Conservation (phyloP, 257 asterid genomes). For the Jaltomata sinuosa region DNA sequence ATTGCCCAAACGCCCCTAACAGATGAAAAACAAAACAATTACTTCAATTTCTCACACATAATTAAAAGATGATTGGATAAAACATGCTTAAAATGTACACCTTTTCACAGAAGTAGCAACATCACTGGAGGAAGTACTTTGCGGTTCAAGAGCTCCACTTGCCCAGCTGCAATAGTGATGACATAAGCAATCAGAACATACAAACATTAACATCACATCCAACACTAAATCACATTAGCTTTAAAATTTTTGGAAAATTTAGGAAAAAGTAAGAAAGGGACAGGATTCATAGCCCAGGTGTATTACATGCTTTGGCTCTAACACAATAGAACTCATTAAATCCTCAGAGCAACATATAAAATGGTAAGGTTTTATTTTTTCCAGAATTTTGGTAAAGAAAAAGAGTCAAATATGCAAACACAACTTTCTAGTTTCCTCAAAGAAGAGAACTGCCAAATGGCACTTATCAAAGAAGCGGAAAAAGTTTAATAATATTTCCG, state of each 20-base stretch:
- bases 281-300: background rate
- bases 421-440: background rate
- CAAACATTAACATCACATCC: background rate
- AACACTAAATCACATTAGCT: background rate
- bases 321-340: background rate
- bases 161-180: constrained; percentile 64
- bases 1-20: constrained; percentile 93
- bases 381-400: background rate
- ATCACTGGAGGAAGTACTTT: constrained; percentile 43
- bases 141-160: constrained; percentile 92
- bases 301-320: background rate
- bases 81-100: constrained; percentile 18
- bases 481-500: background rate
- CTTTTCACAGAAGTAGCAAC: constrained; percentile 68
- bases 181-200: background rate
- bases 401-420: background rate
- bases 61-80: background rate
- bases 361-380: background rate
- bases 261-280: background rate
- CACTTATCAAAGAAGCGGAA: background rate
- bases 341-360: background rate
- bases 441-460: background rate
- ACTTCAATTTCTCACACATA: background rate
- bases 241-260: background rate
- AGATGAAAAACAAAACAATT: constrained; percentile 14